Evolutionary conservation across 148 eudicot species (phyloP).

Genomic region (Rhododendron henanense): DNA sequence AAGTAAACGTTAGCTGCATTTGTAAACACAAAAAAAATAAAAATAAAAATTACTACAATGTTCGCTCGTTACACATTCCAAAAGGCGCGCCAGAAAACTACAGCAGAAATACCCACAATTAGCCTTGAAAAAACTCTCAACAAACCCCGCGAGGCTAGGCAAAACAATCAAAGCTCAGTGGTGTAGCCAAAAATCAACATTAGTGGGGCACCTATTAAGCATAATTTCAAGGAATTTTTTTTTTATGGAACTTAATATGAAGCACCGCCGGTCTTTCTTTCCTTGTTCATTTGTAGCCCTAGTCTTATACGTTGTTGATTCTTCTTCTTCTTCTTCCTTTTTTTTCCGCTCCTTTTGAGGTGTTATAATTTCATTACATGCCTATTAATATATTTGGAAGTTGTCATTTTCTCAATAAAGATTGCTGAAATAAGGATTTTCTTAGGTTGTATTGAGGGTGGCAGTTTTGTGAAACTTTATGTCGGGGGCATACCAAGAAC

Average conservation of each 20-base stretch:
- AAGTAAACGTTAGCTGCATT: not conserved
- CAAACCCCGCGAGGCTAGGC: not conserved
- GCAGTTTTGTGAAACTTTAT: conserved; percentile 50
- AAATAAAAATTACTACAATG: not conserved
- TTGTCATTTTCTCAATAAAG: not conserved
- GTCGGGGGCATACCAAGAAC: conserved; percentile 52
- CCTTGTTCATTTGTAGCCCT: not conserved
- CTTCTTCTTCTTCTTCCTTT: not conserved
- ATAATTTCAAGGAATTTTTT: not conserved
- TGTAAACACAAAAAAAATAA: too few relatives aligned
- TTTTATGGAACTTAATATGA: too few relatives aligned
- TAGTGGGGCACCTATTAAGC: not conserved
- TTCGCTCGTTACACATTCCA: not conserved
- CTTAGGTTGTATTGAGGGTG: conserved; percentile 39
- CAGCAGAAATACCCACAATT: not conserved
- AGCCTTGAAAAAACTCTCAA: not conserved
- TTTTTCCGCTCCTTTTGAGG: not conserved
- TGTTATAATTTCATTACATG: not conserved
- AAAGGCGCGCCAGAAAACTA: not conserved
- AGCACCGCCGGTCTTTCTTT: not conserved
- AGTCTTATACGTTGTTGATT: not conserved
- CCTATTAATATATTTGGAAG: not conserved
- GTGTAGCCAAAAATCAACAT: not conserved
- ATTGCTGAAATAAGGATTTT: conserved; percentile 3
- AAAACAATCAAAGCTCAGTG: not conserved